phyloP scores from a whole-genome alignment of 164 flowering plant species.

The Platanus orientalis region DNA sequence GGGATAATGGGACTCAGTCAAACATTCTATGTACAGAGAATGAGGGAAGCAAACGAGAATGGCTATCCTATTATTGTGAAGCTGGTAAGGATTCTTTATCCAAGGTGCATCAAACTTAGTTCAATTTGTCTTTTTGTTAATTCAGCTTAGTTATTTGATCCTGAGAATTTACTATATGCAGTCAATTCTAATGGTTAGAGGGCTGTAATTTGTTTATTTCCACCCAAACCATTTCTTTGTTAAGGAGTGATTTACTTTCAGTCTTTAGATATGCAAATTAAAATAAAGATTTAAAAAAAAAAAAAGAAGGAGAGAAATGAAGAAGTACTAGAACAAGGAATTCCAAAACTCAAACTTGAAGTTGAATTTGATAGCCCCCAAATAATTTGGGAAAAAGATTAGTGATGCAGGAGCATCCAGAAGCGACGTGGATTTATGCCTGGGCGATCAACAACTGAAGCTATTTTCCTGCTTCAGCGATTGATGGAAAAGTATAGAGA shows the following conservation, averaged over 20 bases:
- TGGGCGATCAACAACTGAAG: too few relatives aligned
- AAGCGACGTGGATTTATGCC: too few relatives aligned
- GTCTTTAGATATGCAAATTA: neutral
- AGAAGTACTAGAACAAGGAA: conserved; percentile 7
- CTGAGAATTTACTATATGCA: neutral
- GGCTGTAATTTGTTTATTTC: too few relatives aligned
- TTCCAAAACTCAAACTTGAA: conserved; percentile 10
- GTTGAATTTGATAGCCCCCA: neutral
- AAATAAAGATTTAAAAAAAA: too few relatives aligned
- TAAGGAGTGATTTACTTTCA: too few relatives aligned
- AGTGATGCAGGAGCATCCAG: too few relatives aligned
- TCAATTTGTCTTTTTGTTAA: neutral
- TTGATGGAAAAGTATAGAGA: too few relatives aligned
- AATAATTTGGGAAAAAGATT: neutral
- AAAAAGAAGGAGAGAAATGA: neutral
- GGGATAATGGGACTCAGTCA: conserved; percentile 9
- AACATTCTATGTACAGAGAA: conserved; percentile 16
- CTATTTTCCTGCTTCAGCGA: too few relatives aligned
- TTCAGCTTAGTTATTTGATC: neutral
- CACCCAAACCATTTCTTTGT: too few relatives aligned
- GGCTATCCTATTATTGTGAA: conserved; percentile 18
- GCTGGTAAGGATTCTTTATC: conserved; percentile 29
- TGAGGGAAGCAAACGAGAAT: conserved; percentile 22
- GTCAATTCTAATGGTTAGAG: neutral
- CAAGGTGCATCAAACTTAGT: neutral